phyloP scores from a whole-genome alignment of 2,329 filamentous ascomycete genomes.

The Escovopsis weberi region DNA sequence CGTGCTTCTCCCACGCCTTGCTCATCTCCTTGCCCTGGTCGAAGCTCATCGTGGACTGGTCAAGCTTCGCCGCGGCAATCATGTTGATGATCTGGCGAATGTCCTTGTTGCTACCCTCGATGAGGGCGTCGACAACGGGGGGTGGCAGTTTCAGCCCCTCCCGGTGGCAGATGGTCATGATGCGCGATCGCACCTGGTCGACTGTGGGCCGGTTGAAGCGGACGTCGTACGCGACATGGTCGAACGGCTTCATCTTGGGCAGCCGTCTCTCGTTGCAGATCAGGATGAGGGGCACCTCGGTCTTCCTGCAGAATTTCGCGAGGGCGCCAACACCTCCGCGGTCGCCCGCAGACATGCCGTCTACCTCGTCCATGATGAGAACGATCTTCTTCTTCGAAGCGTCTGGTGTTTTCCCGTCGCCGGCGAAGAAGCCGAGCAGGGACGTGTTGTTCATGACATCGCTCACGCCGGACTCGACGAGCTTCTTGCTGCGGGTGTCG shows the following conservation, averaged over 20 bases:
- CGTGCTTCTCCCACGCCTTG: conserved; percentile 96
- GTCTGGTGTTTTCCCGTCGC: conserved; percentile 68
- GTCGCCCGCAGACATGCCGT: conserved; percentile 96
- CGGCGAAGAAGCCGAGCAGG: conserved; percentile 77
- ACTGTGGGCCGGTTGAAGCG: conserved; percentile 80
- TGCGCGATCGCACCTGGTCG: conserved; percentile 78
- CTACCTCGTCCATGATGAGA: conserved; percentile 96
- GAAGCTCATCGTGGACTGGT: conserved; percentile 65
- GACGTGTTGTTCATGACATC: conserved; percentile 92
- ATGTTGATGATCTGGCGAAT: conserved; percentile 99
- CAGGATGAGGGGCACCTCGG: conserved; percentile 83
- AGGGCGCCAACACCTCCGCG: conserved; percentile 89
- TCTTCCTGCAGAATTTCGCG: conserved; percentile 90
- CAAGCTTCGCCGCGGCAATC: conserved; percentile 86
- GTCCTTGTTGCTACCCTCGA: conserved; percentile 89
- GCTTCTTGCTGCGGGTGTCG: conserved; percentile 87
- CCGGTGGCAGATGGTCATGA: conserved; percentile 89
- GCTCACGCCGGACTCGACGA: conserved; percentile 76
- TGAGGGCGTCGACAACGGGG: conserved; percentile 78
- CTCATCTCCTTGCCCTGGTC: conserved; percentile 87
- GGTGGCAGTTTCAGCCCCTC: conserved; percentile 78
- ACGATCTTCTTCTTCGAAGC: conserved; percentile 80
- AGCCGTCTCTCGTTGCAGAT: conserved; percentile 92
- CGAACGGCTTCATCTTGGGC: conserved; percentile 98
- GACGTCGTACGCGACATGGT: conserved; percentile 70